Evolutionary conservation across 1,139 yeast species (phyloP), one percentile per base, ranked within the genome.

Genomic region (Kodamaea sp.): DNA sequence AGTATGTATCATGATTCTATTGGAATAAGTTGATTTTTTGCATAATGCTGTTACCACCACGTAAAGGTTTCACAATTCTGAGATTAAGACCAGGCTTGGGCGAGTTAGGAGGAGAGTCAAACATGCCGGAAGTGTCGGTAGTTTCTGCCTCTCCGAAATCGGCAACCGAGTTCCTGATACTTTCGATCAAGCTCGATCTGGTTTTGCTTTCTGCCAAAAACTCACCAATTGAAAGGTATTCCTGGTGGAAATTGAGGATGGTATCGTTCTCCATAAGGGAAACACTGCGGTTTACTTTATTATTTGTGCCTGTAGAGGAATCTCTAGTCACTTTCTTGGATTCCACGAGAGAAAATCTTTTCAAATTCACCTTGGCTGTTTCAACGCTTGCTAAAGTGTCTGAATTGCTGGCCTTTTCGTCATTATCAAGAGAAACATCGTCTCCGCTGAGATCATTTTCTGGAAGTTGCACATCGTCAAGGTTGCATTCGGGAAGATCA

Each of bases 11-110:
- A n/a, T n/a, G n/a, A n/a, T n/a, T 18, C 10, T 30, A 37, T 26
- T 45, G 48, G 28, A 46, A 46, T 16, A 46, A 36, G 27, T 46
- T 44, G 38, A 44, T 43, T 29, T 35, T 45, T 26, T 38, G 48
- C 27, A 46, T 41, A 13, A 45, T 31, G 22, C 36, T 42, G 22
- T 54, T 55, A 4, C 83, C 83, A 2, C 86, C 86, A 32, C 84
- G 64, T 39, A 82, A 53, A 1, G 92, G 90, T 54, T 80, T 81
- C 26, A 83, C 79, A 15, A 83, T 82, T 39, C 80, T 62, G 38
- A 78, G 56, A 50, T 76, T 76, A 35, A 78, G 59, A 0, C 83
- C 83, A 15, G 64, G 47, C 31, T 53, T 59, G 14, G 70, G 67
- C 6, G 67, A 59, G 4, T 57, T 56, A 4, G 61, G 50, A 5